Evolutionary conservation across 148 eudicot species (phyloP).

Genomic region (Limonium bicolor): DNA sequence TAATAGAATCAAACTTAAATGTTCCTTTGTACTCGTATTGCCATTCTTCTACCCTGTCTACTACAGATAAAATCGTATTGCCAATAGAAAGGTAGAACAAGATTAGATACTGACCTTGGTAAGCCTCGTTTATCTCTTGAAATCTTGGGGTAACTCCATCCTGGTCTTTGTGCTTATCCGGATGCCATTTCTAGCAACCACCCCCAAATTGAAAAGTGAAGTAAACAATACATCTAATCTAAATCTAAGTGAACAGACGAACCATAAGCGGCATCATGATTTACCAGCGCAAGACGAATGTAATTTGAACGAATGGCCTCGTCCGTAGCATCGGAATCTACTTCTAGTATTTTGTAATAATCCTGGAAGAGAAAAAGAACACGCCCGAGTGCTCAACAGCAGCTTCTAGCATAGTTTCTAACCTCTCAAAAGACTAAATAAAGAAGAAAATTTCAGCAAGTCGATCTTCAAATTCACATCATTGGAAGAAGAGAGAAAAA

Average conservation of each 20-base stretch:
- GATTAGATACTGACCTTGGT: slow-evolving; percentile 48
- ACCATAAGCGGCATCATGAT: slow-evolving; percentile 3
- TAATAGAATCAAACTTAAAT: too few relatives aligned
- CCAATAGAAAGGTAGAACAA: background rate
- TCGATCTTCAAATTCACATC: background rate
- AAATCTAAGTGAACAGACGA: background rate
- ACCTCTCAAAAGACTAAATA: background rate
- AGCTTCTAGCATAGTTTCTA: too few relatives aligned
- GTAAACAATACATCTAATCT: background rate
- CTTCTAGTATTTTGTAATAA: slow-evolving; percentile 70
- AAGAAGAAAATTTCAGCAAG: background rate
- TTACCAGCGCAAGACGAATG: slow-evolving; percentile 84
- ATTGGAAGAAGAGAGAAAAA: background rate
- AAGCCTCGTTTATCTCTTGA: slow-evolving; percentile 93
- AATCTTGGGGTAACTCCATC: slow-evolving; percentile 56
- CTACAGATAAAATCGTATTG: background rate
- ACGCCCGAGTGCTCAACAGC: too few relatives aligned
- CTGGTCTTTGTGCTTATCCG: slow-evolving; percentile 65
- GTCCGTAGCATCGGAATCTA: slow-evolving; percentile 81
- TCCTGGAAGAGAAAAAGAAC: slow-evolving; percentile 31
- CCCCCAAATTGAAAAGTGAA: slow-evolving; percentile 5
- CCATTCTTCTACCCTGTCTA: too few relatives aligned
- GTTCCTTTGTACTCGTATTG: too few relatives aligned
- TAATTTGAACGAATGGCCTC: slow-evolving; percentile 79
- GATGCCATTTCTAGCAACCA: slow-evolving; percentile 89